Base-by-base conservation (phyloP, 208 protist species). In the Trichomonas vaginalis region DNA sequence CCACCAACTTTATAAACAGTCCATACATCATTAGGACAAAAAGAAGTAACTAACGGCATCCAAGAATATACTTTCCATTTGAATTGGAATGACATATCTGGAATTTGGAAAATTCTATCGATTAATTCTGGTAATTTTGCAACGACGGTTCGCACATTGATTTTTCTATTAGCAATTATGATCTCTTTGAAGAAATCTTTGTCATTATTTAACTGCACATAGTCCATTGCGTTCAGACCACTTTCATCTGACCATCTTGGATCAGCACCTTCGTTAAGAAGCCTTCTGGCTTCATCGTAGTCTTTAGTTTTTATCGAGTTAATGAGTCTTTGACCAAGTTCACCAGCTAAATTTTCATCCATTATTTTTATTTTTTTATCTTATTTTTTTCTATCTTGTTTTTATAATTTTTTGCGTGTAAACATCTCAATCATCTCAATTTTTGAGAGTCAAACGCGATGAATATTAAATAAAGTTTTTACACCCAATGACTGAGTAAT, bases 41-140 rank as follows among this genome's bases (percentile, higher is more conserved):
- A 92, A 1, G 42, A 32, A 39, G 86, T 48, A 56, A 92, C 46
- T 3, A 92, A 47, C 42, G 86, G 86, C 12, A 92, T 51, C 86
- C 86, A 92, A 39, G 86, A 92, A 32, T 92, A 92, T 35, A 92
- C 86, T 39, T 42, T 23, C 86, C 86, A 92, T 51, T 92, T 92
- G 45, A 92, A 92, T 23, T 92, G 42, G 40, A 92, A 48, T 14
- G 42, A 45, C 42, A 92, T 48, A 92, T 92, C 86, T 45, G 86
- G 86, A 35, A 92, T 45, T 45, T 42, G 17, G 42, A 92, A 92
- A 92, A 92, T 48, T 35, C n/a, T 48, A 35, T 92, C 45, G 27
- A 48, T 27, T n/a, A 92, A 51, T 23, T 35, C 15, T 51, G 86
- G 86, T 8, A 92, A 51, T 48, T 42, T 48, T 51, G 42, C 86